phyloP scores from a whole-genome alignment of 2,329 filamentous ascomycete genomes.

The Neurospora sp. region DNA sequence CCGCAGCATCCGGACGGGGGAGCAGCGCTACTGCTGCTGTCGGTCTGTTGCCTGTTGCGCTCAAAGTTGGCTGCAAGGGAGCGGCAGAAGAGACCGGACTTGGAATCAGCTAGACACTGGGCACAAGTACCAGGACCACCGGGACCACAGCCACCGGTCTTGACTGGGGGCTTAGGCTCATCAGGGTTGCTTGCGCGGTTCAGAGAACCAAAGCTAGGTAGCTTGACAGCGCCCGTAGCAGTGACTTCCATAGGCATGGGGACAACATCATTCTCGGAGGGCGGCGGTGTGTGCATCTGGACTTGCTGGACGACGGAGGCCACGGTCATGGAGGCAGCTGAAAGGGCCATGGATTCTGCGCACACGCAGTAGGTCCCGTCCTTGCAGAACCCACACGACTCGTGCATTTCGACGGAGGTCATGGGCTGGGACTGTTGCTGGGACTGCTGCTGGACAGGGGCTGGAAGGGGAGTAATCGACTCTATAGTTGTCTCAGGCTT shows the following conservation, averaged over 20 bases:
- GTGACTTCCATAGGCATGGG: slow-evolving; percentile 50
- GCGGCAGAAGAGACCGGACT: slow-evolving; percentile 75
- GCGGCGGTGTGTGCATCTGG: slow-evolving; percentile 47
- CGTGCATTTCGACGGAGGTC: slow-evolving; percentile 38
- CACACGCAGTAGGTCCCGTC: slow-evolving; percentile 77
- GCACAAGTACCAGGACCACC: slow-evolving; percentile 71
- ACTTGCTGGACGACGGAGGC: slow-evolving; percentile 29
- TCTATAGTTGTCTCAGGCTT: slow-evolving; percentile 8
- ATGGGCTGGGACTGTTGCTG: slow-evolving; percentile 23
- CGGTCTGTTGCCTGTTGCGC: slow-evolving; percentile 19
- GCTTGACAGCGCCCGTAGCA: slow-evolving; percentile 50
- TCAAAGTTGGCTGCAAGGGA: slow-evolving; percentile 61
- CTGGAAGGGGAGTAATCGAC: slow-evolving; percentile 24
- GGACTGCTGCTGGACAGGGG: slow-evolving; percentile 7
- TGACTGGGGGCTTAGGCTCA: slow-evolving; percentile 13
- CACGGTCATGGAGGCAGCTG: slow-evolving; percentile 29
- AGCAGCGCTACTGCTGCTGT: slow-evolving; percentile 16
- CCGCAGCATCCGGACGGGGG: slow-evolving; percentile 49
- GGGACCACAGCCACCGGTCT: slow-evolving; percentile 41
- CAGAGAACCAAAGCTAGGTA: slow-evolving; percentile 35
- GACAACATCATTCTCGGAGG: slow-evolving; percentile 51
- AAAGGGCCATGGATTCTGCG: slow-evolving; percentile 42
- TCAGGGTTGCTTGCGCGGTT: slow-evolving; percentile 16
- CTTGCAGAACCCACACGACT: slow-evolving; percentile 74
- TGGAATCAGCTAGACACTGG: slow-evolving; percentile 68